Evolutionary conservation across 306 rosid genomes (phyloP), one percentile per base, ranked within the genome.

Genomic region (Psophocarpus tetragonolobus): DNA sequence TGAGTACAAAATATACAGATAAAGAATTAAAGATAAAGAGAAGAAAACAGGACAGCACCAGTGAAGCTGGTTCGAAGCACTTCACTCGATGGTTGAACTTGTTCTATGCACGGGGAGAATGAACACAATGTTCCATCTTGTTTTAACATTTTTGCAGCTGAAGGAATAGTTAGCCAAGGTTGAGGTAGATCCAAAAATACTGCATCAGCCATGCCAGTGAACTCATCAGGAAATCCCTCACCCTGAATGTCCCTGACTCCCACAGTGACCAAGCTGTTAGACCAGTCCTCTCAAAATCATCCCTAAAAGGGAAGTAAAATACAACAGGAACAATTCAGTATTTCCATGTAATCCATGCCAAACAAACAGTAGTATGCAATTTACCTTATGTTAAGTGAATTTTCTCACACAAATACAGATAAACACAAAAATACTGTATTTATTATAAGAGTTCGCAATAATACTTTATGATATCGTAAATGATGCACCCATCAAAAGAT

Each of bases 181-280:
- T 60, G 79, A 24, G 79, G 79, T 27, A 74, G 71, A 60, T 74
- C 79, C 47, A 74, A 18, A 58, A 74, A 74, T 2, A 60, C 79
- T 12, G 79, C 70, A 20, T 74, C 79, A 29, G 71, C 79, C 71
- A 29, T 27, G 60, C 79, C 71, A 58, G 70, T 21, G 7, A 74
- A 74, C 30, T 74, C 79, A 27, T 74, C 45, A 6, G 79, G 79
- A 74, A 74, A 74, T 41, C 79, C 79, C 35, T 60, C 79, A 30
- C 79, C 79, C 45, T 74, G 79, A 60, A 74, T 74, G 57, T 74
- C 78, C 68, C 78, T 74, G 12, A 74, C 78, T 74, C 69, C 12
- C 54, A 74, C 78, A 9, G 14, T 72, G 24, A 72, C 76, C 21
- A 72, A 35, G 35, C 20, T 71, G 36, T 51, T 36, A 72, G 66